Evolutionary conservation across 345 rosid genomes (phyloP).

Genomic region (Gossypium ekmanianum): DNA sequence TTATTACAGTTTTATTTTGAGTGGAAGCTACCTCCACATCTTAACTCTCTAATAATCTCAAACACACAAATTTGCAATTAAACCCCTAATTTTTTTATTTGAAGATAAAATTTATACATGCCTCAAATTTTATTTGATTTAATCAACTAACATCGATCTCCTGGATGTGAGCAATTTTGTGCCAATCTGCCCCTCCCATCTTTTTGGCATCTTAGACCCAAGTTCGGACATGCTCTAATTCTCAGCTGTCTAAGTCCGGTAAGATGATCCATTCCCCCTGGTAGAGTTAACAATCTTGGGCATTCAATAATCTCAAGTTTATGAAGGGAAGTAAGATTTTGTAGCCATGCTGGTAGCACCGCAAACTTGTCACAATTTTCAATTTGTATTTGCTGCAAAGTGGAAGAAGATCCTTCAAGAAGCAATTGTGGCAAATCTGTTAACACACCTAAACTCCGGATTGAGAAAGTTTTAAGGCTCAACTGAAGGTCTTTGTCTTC

Average conservation of each 20-base stretch:
- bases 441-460: accelerated
- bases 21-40: background rate
- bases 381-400: background rate
- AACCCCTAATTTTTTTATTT: too few species aligned
- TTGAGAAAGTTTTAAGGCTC: background rate
- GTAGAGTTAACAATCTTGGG: background rate
- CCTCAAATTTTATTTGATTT: background rate
- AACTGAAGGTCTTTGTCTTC: background rate
- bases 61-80: too few species aligned
- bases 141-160: background rate
- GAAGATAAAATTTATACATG: background rate
- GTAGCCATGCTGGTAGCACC: background rate
- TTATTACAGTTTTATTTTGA: background rate
- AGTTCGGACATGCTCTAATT: background rate
- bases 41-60: too few species aligned
- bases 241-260: background rate
- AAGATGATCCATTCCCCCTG: background rate
- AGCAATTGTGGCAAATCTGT: background rate
- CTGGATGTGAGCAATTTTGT: background rate
- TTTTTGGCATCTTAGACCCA: background rate
- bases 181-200: background rate
- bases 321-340: background rate
- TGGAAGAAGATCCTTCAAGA: background rate
- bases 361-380: background rate
- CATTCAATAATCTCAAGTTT: background rate